These are phyloP conservation scores for Podila epicladia DNA, from an alignment of 192 early-diverging fungal genomes.

Conservation along the genomic window DNA sequence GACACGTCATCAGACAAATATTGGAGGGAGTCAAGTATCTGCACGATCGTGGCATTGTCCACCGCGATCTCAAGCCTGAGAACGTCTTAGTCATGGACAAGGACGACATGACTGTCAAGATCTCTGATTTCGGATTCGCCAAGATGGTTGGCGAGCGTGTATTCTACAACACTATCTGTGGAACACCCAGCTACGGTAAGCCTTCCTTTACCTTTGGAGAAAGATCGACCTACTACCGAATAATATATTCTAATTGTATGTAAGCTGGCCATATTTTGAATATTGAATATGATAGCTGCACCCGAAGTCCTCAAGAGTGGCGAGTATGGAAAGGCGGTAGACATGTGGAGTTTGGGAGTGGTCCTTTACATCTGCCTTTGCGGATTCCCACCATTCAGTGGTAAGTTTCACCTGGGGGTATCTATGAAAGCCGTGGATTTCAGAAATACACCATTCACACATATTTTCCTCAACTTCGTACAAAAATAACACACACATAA, in stretches of 20 bases:
- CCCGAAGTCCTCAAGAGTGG: conserved; percentile 86
- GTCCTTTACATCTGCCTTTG: conserved; percentile 94
- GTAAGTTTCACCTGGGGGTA: conserved; percentile 35
- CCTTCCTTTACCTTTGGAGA: conserved; percentile 2
- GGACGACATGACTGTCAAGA: conserved; percentile 76
- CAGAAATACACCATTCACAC: conserved; percentile 15
- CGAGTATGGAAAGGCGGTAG: conserved; percentile 79
- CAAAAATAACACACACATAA: neutral
- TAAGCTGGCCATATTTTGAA: neutral
- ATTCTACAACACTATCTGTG: conserved; percentile 83
- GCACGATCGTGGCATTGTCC: conserved; percentile 85
- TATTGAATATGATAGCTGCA: conserved; percentile 63
- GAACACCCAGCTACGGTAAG: conserved; percentile 84
- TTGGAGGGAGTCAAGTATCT: conserved; percentile 86
- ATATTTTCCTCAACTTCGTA: no score
- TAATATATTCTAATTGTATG: neutral
- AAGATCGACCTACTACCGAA: neutral
- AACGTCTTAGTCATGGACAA: conserved; percentile 69
- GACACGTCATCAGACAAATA: conserved; percentile 82
- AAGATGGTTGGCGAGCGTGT: conserved; percentile 65
- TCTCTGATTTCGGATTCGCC: conserved; percentile 96
- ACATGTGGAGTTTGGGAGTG: conserved; percentile 96
- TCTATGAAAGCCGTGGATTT: neutral
- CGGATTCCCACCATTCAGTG: conserved; percentile 88
- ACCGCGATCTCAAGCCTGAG: conserved; percentile 95